phyloP scores from a whole-genome alignment of 108 stramenopile species.

The Skeletonema costatum region DNA sequence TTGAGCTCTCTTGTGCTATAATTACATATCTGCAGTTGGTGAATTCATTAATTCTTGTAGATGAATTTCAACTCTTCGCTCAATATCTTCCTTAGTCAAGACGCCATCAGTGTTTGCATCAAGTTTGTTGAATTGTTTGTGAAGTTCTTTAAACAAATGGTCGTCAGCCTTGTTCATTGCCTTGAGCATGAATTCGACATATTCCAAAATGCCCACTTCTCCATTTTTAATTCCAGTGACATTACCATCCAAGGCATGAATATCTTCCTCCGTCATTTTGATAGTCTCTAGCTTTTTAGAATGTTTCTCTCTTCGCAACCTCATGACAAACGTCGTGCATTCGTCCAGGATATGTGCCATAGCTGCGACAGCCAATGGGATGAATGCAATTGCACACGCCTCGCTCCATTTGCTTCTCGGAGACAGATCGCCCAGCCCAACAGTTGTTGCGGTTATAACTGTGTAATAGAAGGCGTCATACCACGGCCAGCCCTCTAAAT shows the following conservation, averaged over 20 bases:
- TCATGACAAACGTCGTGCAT: conserved; percentile 47
- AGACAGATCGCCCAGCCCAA: conserved; percentile 61
- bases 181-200: conserved; percentile 76
- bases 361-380: conserved; percentile 64
- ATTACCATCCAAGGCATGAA: conserved; percentile 14
- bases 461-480: conserved; percentile 57
- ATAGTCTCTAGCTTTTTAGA: conserved; percentile 27
- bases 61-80: not conserved
- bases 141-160: conserved; percentile 61
- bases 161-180: conserved; percentile 75
- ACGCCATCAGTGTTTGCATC: conserved; percentile 56
- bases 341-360: conserved; percentile 58
- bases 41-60: too few species aligned
- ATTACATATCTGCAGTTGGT: too few species aligned
- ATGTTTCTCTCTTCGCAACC: conserved; percentile 19
- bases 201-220: conserved; percentile 66
- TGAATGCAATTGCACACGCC: conserved; percentile 51
- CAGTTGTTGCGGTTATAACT: conserved; percentile 64
- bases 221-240: conserved; percentile 44
- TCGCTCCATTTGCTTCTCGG: conserved; percentile 23
- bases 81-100: conserved; percentile 54
- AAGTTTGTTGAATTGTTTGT: conserved; percentile 53
- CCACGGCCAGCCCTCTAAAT: conserved; percentile 28
- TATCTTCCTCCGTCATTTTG: conserved; percentile 58
- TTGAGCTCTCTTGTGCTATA: too few species aligned